These are phyloP conservation scores for Diversispora eburnea DNA, from an alignment of 192 early-diverging fungal genomes.

Conservation along the genomic window DNA sequence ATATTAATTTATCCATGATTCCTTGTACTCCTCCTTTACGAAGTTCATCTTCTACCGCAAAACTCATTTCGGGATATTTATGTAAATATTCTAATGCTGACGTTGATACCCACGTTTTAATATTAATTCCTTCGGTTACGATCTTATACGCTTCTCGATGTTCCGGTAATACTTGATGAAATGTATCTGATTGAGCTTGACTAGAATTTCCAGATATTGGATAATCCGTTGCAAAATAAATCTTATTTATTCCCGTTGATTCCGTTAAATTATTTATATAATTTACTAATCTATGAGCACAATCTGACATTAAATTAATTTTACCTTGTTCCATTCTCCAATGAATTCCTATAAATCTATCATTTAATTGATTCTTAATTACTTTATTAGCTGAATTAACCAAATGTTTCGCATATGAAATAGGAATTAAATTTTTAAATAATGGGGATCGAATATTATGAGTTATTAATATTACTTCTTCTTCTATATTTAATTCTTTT, in stretches of 20 bases:
- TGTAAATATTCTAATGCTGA: neutral
- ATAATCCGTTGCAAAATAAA: conserved; percentile 39
- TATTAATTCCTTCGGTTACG: neutral
- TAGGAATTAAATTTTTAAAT: neutral
- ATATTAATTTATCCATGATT: neutral
- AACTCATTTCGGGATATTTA: neutral
- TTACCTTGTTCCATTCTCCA: conserved; percentile 35
- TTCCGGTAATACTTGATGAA: conserved; percentile 1
- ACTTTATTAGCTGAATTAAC: neutral
- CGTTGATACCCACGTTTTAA: conserved; percentile 7
- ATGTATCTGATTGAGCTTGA: conserved; percentile 22
- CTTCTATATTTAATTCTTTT: neutral
- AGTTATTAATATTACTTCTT: neutral
- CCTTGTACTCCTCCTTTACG: neutral
- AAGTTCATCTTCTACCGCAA: neutral
- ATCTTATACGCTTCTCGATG: conserved; percentile 37
- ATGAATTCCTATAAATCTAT: conserved; percentile 36
- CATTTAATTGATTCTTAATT: neutral
- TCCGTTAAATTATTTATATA: conserved; percentile 4
- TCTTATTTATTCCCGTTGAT: conserved; percentile 12
- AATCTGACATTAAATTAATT: conserved; percentile 22
- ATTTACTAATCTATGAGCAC: conserved; percentile 27
- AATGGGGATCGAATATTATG: neutral
- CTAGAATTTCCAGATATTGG: conserved; percentile 28
- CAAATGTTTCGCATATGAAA: neutral